Conservation (phyloP, 2,329 filamentous ascomycete species). For the Botrytis squamosa region DNA sequence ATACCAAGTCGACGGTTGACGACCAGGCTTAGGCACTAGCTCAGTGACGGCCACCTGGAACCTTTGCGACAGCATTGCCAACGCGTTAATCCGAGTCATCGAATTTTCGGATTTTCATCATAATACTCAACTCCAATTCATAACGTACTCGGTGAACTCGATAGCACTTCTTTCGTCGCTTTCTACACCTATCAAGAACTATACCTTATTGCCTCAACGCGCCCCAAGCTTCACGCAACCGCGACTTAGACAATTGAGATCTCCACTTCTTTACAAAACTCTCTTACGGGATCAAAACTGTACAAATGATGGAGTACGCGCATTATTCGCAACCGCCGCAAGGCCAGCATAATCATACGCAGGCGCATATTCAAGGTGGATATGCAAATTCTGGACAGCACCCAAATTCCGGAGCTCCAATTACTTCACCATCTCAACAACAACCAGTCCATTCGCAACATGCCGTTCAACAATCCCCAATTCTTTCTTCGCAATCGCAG, state of each 20-base stretch:
- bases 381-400: constrained; percentile 61
- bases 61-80: constrained; percentile 31
- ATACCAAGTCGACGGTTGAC: constrained; percentile 51
- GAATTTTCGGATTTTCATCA: constrained; percentile 18
- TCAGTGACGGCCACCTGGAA: constrained; percentile 30
- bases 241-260: constrained; percentile 17
- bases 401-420: constrained; percentile 48
- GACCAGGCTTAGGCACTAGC: constrained; percentile 35
- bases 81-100: constrained; percentile 24
- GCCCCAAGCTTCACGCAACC: constrained; percentile 17
- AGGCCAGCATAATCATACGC: constrained; percentile 60
- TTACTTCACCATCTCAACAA: constrained; percentile 72
- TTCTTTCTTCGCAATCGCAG: constrained; percentile 75
- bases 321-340: constrained; percentile 64
- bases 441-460: constrained; percentile 60
- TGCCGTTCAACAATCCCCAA: constrained; percentile 68
- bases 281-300: constrained; percentile 34
- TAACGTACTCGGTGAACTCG: constrained; percentile 23
- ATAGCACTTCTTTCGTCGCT: constrained; percentile 19
- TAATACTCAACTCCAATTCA: constrained; percentile 21
- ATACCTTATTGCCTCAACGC: constrained; percentile 23
- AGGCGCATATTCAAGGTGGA: constrained; percentile 56
- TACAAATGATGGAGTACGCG: constrained; percentile 69
- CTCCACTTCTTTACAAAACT: constrained; percentile 21
- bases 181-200: constrained; percentile 23